These are phyloP conservation scores for Pyrenophora graminea DNA, from an alignment of 2,329 filamentous ascomycete genomes.

Conservation along the genomic window DNA sequence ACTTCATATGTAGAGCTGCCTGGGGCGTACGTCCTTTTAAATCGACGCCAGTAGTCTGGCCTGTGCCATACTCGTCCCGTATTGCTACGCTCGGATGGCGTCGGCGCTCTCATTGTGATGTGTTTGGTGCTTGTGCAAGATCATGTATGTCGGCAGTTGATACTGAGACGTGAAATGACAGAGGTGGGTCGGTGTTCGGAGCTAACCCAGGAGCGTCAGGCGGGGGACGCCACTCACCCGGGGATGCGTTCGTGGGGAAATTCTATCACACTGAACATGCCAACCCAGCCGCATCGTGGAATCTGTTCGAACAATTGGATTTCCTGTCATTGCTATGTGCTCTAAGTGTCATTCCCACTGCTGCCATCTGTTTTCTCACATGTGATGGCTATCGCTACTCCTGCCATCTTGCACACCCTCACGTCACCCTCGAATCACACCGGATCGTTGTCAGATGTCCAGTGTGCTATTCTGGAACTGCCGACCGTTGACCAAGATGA, in stretches of 20 bases:
- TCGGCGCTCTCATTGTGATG: conserved; percentile 10
- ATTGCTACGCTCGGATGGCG: conserved; percentile 1
- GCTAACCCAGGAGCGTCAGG: conserved; percentile 13
- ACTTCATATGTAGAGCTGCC: conserved; percentile 7
- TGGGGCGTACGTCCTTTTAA: conserved; percentile 14
- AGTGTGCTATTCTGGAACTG: conserved; percentile 21
- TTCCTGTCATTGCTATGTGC: conserved; percentile 4
- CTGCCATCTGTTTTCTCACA: background rate
- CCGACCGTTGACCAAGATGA: conserved; percentile 10
- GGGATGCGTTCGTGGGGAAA: conserved; percentile 14
- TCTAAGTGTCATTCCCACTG: conserved; percentile 1
- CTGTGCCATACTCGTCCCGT: background rate
- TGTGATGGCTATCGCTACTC: background rate
- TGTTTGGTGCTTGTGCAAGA: conserved; percentile 9
- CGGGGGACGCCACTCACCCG: conserved; percentile 9
- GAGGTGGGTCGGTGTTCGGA: conserved; percentile 16
- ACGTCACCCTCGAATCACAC: background rate
- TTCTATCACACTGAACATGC: conserved; percentile 4
- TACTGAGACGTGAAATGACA: conserved; percentile 11
- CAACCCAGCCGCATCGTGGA: background rate
- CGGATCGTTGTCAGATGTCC: background rate
- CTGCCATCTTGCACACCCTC: conserved; percentile 7
- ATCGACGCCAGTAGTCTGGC: conserved; percentile 5
- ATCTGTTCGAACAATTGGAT: conserved; percentile 4
- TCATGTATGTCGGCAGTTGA: conserved; percentile 25